Percentiles rank a stretch among this genome's conserved stretches.
Evolutionary conservation across 768 basidiomycete genomes (phyloP).

Genomic region (Pulveroboletus sp.): DNA sequence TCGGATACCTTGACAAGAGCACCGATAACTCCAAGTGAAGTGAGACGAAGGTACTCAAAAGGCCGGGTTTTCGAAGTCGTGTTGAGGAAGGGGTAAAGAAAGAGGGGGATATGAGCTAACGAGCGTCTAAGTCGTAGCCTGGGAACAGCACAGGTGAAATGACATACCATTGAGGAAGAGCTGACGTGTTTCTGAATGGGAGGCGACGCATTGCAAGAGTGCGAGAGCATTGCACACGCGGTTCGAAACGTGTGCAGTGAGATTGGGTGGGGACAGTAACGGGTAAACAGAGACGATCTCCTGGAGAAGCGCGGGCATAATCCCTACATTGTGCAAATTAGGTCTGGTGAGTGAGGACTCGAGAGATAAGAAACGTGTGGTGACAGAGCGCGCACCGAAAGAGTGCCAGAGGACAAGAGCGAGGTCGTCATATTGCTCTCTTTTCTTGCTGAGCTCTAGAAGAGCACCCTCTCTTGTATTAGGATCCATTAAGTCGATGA

Average conservation of each 20-base stretch:
- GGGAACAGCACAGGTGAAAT: neutral
- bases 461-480: slow-evolving; percentile 84
- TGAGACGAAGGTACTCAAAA: slow-evolving; percentile 98
- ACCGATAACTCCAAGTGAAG: slow-evolving; percentile 98
- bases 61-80: slow-evolving; percentile 99
- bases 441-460: slow-evolving; percentile 95
- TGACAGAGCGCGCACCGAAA: slow-evolving; percentile 58
- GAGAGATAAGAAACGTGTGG: neutral
- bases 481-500: slow-evolving; percentile 82
- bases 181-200: slow-evolving; percentile 92
- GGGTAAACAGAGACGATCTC: slow-evolving; percentile 99
- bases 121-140: neutral
- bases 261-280: slow-evolving; percentile 87
- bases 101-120: slow-evolving; percentile 90
- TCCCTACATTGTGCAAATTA: slow-evolving; percentile 47
- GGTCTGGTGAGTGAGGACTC: neutral
- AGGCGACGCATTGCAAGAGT: slow-evolving; percentile 95
- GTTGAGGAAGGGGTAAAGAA: slow-evolving; percentile 96
- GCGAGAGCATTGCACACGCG: slow-evolving; percentile 98
- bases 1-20: slow-evolving; percentile 87
- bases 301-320: slow-evolving; percentile 95
- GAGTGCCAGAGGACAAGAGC: slow-evolving; percentile 98
- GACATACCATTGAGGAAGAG: slow-evolving; percentile 85
- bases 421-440: slow-evolving; percentile 98
- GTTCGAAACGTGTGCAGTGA: slow-evolving; percentile 97